These are phyloP conservation scores for Strigomonas galati DNA, from an alignment of 208 protist genomes.

Conservation along the genomic window DNA sequence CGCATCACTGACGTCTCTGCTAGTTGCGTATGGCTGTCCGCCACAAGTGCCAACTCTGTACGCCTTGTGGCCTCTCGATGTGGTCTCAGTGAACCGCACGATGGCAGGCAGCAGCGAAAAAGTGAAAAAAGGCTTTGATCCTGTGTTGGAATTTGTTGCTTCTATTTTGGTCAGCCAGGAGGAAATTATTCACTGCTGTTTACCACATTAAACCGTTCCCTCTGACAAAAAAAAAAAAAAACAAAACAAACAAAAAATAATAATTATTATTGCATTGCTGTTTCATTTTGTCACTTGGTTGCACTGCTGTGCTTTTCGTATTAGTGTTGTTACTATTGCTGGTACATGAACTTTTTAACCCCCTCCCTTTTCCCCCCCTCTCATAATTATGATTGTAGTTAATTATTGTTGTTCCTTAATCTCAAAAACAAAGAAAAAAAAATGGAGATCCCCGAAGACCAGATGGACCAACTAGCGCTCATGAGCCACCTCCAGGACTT, in stretches of 20 bases:
- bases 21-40: neutral
- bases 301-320: too few species aligned
- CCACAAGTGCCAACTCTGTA: neutral
- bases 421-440: conserved; percentile 1
- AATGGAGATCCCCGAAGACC: conserved; percentile 19
- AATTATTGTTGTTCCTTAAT: neutral
- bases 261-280: neutral
- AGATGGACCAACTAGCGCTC: conserved; percentile 30
- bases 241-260: neutral
- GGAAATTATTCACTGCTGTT: too few species aligned
- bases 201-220: too few species aligned
- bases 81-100: neutral
- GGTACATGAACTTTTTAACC: neutral
- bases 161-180: neutral
- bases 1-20: neutral
- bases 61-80: neutral
- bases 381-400: neutral
- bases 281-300: too few species aligned
- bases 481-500: conserved; percentile 33
- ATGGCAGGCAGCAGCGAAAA: too few species aligned
- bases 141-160: neutral
- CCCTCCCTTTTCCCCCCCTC: conserved; percentile 5
- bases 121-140: too few species aligned
- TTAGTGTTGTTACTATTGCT: too few species aligned
- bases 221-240: neutral